Percentiles rank a stretch among this genome's conserved stretches.
Evolutionary conservation across 2,329 filamentous ascomycete species (phyloP).

Genomic region (Atkinsonella hypoxylon): DNA sequence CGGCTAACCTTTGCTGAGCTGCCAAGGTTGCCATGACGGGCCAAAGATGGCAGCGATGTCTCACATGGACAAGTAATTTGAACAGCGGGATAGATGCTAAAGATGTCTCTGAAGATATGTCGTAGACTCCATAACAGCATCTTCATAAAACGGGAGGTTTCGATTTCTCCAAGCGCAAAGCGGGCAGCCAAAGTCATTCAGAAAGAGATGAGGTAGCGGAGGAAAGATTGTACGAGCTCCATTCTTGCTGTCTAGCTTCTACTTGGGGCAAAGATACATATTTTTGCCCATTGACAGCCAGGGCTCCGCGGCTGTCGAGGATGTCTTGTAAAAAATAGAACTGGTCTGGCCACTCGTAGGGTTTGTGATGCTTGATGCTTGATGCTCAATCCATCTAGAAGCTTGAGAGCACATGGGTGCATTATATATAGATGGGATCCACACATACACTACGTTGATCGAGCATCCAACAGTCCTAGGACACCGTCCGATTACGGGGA

Average conservation of each 20-base stretch:
- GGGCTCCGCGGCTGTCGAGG: neutral
- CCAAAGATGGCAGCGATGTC: neutral
- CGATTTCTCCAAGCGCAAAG: neutral
- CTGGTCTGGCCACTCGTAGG: no score
- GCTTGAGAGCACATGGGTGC: no score
- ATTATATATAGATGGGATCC: no score
- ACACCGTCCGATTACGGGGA: no score
- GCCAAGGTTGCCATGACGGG: neutral
- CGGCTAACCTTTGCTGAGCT: neutral
- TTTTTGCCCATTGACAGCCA: neutral
- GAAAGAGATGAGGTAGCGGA: neutral
- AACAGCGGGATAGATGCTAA: neutral
- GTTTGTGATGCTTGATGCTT: no score
- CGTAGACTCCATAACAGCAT: neutral
- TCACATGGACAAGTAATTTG: neutral
- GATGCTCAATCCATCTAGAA: no score
- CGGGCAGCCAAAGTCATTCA: neutral
- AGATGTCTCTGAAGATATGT: neutral
- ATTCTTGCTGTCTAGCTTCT: neutral
- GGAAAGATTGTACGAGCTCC: neutral
- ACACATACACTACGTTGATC: no score
- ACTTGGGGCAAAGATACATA: neutral
- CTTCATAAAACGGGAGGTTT: neutral
- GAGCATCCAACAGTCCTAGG: no score
- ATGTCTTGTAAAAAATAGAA: no score